Evolutionary conservation across 345 rosid genomes (phyloP), one percentile per base, ranked within the genome.

Genomic region (Gossypium thurberi): DNA sequence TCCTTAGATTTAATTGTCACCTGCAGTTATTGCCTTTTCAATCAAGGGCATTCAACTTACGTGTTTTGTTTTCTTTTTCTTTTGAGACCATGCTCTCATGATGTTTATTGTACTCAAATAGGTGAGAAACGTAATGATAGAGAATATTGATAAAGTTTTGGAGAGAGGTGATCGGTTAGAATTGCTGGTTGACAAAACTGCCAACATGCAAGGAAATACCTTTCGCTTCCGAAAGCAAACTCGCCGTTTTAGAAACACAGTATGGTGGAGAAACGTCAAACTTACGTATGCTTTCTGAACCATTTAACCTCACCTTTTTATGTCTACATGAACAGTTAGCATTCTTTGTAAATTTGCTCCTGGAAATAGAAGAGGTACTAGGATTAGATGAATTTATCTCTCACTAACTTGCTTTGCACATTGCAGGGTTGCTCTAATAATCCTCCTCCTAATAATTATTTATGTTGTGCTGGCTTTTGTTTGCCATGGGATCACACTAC

Each of bases 181-280:
- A 78, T 78, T 94, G 91, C 85, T 94, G 44, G 98, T 94, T 9
- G 98, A 92, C 82, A 94, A 94, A 85, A 88, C 98, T 10, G 90
- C 92, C 51, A 87, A 92, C 80, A 88, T 91, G 97, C 97, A 91
- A 84, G 98, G 97, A 28, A 94, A 91, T 79, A 94, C 97, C 72
- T 88, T 94, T 70, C 91, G 98, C 57, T 94, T 94, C 81, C 83
- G 98, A 77, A 92, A 94, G 84, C 98, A 92, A 86, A 87, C 97
- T 80, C 97, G 95, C 25, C 97, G 89, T 42, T 90, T 85, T 79
- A 87, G 97, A 86, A 87, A 80, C 79, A 43, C 87, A 18, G 90
- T 87, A 56, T 92, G 97, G 98, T 94, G 98, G 97, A 86, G 90
- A 85, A 94, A 94, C 47, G 87, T 89, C 78, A 87, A 90, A 85